Evolutionary conservation across 345 rosid species (phyloP).

Genomic region (Rhizophora apiculata): DNA sequence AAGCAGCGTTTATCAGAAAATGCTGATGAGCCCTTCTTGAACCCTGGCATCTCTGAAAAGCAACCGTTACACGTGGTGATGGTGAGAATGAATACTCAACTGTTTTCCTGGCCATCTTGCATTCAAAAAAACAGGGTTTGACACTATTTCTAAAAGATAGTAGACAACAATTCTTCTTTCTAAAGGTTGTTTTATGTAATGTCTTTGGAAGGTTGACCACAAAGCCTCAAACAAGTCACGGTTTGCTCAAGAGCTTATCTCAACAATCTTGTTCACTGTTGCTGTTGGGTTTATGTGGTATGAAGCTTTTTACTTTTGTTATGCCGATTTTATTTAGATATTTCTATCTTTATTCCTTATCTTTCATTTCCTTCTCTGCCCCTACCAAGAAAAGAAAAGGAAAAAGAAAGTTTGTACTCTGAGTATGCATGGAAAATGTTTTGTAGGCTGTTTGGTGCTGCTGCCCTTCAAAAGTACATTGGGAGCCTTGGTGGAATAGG

Average conservation of each 20-base stretch:
- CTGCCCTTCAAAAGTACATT: slow-evolving; percentile 91
- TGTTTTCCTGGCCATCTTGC: background rate
- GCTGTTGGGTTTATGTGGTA: slow-evolving; percentile 90
- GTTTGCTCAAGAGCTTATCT: slow-evolving; percentile 86
- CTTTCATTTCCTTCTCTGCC: background rate
- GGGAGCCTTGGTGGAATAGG: slow-evolving; percentile 91
- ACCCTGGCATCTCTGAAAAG: slow-evolving; percentile 85
- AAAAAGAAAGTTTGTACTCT: slow-evolving; percentile 13
- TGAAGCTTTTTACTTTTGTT: slow-evolving; percentile 15
- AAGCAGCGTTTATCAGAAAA: slow-evolving; percentile 85
- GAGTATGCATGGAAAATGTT: slow-evolving; percentile 15
- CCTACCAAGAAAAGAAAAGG: too few species aligned
- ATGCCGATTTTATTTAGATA: background rate
- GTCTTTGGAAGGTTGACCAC: slow-evolving; percentile 62
- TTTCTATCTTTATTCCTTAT: background rate
- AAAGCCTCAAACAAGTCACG: slow-evolving; percentile 76
- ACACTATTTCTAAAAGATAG: background rate
- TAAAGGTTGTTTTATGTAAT: background rate
- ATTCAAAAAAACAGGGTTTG: background rate
- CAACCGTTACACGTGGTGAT: slow-evolving; percentile 93
- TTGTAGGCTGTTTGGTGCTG: slow-evolving; percentile 88
- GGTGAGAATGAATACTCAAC: slow-evolving; percentile 43
- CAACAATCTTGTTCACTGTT: slow-evolving; percentile 81
- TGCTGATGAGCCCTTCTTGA: slow-evolving; percentile 61
- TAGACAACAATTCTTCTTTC: background rate